Evolutionary conservation across 2,329 filamentous ascomycete species (phyloP), one percentile per base, ranked within the genome.

Genomic region (Aschersonia sp.): DNA sequence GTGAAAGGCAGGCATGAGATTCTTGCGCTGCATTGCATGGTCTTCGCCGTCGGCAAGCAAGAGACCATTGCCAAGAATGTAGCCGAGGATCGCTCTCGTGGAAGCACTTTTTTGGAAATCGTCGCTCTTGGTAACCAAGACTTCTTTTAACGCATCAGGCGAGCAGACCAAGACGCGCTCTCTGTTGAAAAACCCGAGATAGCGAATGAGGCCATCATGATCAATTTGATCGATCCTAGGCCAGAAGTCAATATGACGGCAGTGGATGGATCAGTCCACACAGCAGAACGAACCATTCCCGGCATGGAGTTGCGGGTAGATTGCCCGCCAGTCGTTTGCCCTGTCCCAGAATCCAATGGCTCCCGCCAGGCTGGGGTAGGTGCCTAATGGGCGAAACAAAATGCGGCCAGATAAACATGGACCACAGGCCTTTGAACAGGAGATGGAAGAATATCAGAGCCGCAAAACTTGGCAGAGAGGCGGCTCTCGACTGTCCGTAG

Each of bases 71-170:
- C 89, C 89, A 48, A 95, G 80, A 57, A 85, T 84, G 67, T 80
- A 84, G 52, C 94, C 80, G 5, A 95, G 78, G 68, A 85, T 91
- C 51, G 85, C 81, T 63, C 86, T 47, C 3, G 49, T 45, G 29
- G 51, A 51, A 1, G 44, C 10, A 0, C 82, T 80, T 59, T 85
- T 85, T 40, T 70, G 57, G 52, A 84, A 87, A 47, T 82, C 77
- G 59, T 87, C 85, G 52, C 70, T 77, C 51, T 76, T 78, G 5
- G 73, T 75, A 7, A 77, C 75, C 3, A 87, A 68, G 5, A 85
- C 71, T 58, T 87, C 82, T 1, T 74, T 70, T 4, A 85, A 65
- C 0, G 73, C 77, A 60, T 81, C 79, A 5, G 81, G 71, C 5
- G 65, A 74, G 1, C 73, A 77, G 44, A 79, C 56, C 3, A 82